Evolutionary conservation across 768 basidiomycete genomes (phyloP).

Genomic region (Suillus placidus): DNA sequence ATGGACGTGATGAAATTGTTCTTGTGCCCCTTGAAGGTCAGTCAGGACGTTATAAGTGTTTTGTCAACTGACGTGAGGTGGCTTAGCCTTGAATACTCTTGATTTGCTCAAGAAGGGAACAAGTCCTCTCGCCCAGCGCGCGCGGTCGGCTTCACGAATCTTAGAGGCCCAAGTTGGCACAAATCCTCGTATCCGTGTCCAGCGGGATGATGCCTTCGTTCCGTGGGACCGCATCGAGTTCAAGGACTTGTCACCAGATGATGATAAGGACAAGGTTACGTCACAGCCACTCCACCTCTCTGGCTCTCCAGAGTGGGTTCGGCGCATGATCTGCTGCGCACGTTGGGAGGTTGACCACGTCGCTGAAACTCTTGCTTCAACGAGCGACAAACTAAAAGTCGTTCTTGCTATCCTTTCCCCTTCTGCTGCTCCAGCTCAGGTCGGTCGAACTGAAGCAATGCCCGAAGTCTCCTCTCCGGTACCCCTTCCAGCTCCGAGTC

Average conservation of each 20-base stretch:
- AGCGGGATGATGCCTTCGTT: slow-evolving; percentile 81
- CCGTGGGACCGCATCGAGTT: slow-evolving; percentile 76
- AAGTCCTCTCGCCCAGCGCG: slow-evolving; percentile 74
- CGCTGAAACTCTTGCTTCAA: slow-evolving; percentile 30
- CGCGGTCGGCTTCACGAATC: slow-evolving; percentile 85
- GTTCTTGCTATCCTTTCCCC: slow-evolving; percentile 61
- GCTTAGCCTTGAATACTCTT: slow-evolving; percentile 82
- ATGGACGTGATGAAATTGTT: slow-evolving; percentile 75
- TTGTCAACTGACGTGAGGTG: slow-evolving; percentile 15
- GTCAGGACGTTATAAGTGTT: slow-evolving; percentile 20
- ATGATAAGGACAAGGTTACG: slow-evolving; percentile 28
- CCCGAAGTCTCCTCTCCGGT: slow-evolving; percentile 52
- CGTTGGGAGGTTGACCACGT: slow-evolving; percentile 71
- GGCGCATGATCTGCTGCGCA: slow-evolving; percentile 82
- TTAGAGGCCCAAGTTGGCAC: slow-evolving; percentile 86
- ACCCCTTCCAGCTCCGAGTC: slow-evolving; percentile 63
- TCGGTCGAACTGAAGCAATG: slow-evolving; percentile 28
- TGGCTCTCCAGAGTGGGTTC: slow-evolving; percentile 79
- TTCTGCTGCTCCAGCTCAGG: slow-evolving; percentile 25
- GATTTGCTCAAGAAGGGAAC: slow-evolving; percentile 93
- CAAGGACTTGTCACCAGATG: slow-evolving; percentile 35
- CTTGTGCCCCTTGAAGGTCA: slow-evolving; percentile 89
- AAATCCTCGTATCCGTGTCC: slow-evolving; percentile 80
- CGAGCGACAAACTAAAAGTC: slow-evolving; percentile 45
- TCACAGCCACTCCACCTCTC: slow-evolving; percentile 29